These are phyloP conservation scores for Mycena crocata DNA, from an alignment of 768 basidiomycete genomes.

Conservation along the genomic window DNA sequence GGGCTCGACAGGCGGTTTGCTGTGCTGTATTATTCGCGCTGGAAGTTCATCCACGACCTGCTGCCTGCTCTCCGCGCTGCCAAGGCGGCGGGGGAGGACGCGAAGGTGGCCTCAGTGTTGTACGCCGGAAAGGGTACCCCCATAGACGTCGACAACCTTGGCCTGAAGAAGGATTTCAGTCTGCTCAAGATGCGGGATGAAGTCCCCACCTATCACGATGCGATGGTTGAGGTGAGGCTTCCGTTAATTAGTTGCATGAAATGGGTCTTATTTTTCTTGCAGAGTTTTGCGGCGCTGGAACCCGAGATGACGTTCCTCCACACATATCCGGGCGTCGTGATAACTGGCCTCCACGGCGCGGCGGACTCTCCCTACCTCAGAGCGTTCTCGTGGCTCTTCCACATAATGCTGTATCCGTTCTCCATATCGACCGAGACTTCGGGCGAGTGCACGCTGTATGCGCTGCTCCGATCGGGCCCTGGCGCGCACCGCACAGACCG, in stretches of 20 bases:
- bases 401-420: not conserved
- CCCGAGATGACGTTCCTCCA: slow-evolving; percentile 52
- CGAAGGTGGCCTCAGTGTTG: slow-evolving; percentile 59
- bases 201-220: slow-evolving; percentile 60
- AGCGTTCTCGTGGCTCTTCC: not conserved
- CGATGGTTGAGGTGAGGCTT: slow-evolving; percentile 59
- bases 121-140: slow-evolving; percentile 45
- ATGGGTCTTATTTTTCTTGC: not conserved
- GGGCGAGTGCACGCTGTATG: slow-evolving; percentile 17
- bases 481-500: not conserved
- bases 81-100: slow-evolving; percentile 58
- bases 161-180: slow-evolving; percentile 58
- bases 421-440: slow-evolving; percentile 1
- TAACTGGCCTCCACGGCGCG: not conserved
- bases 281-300: slow-evolving; percentile 47
- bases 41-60: slow-evolving; percentile 59
- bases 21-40: slow-evolving; percentile 63
- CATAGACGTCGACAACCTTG: slow-evolving; percentile 59
- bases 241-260: not conserved
- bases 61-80: slow-evolving; percentile 58
- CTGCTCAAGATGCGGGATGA: slow-evolving; percentile 44
- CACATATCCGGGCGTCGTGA: slow-evolving; percentile 37
- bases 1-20: slow-evolving; percentile 57
- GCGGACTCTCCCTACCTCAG: slow-evolving; percentile 1
- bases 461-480: slow-evolving; percentile 10